Evolutionary conservation across 192 early-diverging fungal species (phyloP).

Genomic region (Obelidium mucronatum): DNA sequence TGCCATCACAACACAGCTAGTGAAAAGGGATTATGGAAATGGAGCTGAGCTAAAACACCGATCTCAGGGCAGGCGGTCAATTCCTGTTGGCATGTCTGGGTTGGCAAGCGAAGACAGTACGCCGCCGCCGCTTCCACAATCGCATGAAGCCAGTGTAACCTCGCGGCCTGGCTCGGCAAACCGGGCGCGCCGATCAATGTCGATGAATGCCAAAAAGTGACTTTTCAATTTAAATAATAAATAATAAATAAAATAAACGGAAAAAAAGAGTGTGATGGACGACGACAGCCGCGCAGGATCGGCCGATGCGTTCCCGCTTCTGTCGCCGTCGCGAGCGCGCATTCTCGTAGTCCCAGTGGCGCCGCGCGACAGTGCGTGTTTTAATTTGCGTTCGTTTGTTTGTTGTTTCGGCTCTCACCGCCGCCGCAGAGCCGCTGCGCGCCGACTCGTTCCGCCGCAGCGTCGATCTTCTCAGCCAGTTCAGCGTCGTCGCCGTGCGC

Average conservation of each 20-base stretch:
- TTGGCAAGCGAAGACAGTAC: too few species aligned
- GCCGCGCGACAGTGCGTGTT: not conserved
- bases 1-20: not conserved
- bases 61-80: too few species aligned
- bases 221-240: not conserved
- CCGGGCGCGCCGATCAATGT: not conserved
- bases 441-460: conserved; percentile 68
- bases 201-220: not conserved
- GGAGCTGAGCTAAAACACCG: not conserved
- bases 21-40: not conserved
- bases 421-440: conserved; percentile 55
- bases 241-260: too few species aligned
- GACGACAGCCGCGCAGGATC: too few species aligned
- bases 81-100: too few species aligned
- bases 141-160: too few species aligned
- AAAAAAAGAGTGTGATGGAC: too few species aligned
- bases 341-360: conserved; percentile 75
- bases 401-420: not conserved
- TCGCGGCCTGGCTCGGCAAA: too few species aligned
- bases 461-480: conserved; percentile 70
- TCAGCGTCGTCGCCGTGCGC: conserved; percentile 67
- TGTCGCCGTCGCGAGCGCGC: conserved; percentile 59
- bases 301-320: conserved; percentile 30
- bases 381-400: not conserved
- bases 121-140: too few species aligned